phyloP scores from a whole-genome alignment of 306 rosid species.

The Quercus bicolor region DNA sequence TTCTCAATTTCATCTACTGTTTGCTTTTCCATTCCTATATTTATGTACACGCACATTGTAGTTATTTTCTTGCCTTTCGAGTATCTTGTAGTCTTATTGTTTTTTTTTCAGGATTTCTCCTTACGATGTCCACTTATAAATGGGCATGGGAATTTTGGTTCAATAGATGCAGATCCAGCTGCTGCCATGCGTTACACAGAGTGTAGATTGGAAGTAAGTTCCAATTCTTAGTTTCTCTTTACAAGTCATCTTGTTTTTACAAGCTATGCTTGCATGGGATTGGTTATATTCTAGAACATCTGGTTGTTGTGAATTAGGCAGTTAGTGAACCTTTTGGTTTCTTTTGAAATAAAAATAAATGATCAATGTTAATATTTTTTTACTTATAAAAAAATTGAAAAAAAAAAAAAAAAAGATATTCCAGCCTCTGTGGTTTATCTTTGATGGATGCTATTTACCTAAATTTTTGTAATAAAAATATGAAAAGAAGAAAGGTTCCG shows the following conservation, averaged over 20 bases:
- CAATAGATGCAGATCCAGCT: constrained; percentile 95
- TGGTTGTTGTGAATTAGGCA: background rate
- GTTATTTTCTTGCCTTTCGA: background rate
- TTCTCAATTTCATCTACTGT: background rate
- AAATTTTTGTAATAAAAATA: background rate
- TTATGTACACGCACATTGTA: too few relatives aligned
- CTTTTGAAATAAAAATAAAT: background rate
- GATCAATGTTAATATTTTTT: too few relatives aligned
- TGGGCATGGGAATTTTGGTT: constrained; percentile 99
- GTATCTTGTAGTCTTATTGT: background rate
- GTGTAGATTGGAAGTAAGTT: constrained; percentile 84
- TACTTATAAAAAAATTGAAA: too few relatives aligned
- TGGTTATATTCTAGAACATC: background rate
- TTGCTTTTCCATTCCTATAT: background rate
- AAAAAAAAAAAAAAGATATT: background rate
- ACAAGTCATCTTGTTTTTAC: background rate
- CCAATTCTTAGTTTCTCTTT: constrained; percentile 1
- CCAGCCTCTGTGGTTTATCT: background rate
- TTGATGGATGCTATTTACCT: background rate
- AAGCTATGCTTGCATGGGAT: background rate
- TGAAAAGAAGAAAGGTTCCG: background rate
- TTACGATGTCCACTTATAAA: constrained; percentile 77
- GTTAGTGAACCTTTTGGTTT: background rate
- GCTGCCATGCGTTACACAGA: constrained; percentile 99
- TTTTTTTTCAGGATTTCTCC: constrained; percentile 71